Evolutionary conservation across 805 yeast species (phyloP), one percentile per base, ranked within the genome.

Genomic region (Saccharomyces cerevisiae): DNA sequence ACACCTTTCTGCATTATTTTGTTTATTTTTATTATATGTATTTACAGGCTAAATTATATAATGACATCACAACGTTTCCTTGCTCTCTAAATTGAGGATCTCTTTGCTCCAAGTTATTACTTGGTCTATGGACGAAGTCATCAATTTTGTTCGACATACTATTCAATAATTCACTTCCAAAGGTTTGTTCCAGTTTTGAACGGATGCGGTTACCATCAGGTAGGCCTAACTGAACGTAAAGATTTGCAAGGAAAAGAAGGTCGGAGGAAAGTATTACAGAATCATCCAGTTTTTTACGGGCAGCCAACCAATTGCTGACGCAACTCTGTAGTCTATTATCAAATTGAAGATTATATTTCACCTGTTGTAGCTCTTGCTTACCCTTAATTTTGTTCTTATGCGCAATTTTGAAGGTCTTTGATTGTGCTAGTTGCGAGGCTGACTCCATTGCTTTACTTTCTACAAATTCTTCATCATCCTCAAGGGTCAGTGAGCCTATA

Each of bases 61-160:
- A 11, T 0, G 70, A 58, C 65, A 59, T 67, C 24, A 61, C 22
- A n/a, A 61, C 52, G 51, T 66, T 68, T 22, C 70, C 69, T 53
- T 63, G 66, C 51, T 68, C 72, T 11, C 36, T 54, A 46, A 68
- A 67, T 6, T 48, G 41, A 10, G 72, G 64, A 5, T 53, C 58
- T 53, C 68, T 57, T 30, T 49, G 55, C 5, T 46, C 50, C 9
- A 30, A 13, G 11, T 47, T 21, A 9, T 17, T 17, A 14, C 17
- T 14, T 1, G 36, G 10, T 2, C 8, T 28, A 11, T 22, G 30
- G n/a, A 14, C 24, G 13, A 22, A 21, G 4, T 13, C 22, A 8
- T 59, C 43, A 1, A 62, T 52, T 17, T 52, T 52, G 6, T 52
- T 51, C 13, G 46, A 32, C 14, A 60, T 26, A 4, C 41, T 50